Conservation (phyloP, 75 land plant species). For the Pinus albicaulis region DNA sequence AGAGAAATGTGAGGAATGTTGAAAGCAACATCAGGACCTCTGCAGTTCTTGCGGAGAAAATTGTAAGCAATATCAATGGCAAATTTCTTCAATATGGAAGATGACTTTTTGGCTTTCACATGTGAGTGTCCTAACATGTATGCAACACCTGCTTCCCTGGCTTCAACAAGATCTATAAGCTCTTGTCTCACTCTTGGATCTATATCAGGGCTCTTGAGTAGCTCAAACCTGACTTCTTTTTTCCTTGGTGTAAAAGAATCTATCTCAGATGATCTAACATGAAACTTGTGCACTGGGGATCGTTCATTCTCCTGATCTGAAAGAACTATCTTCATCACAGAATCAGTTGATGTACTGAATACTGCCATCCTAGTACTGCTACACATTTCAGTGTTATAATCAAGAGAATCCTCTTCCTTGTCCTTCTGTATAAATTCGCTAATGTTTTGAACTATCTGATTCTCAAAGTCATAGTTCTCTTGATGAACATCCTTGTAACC, state of each 20-base stretch:
- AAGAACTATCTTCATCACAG: slow-evolving; percentile 1
- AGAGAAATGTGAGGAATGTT: slow-evolving; percentile 33
- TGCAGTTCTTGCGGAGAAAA: slow-evolving; percentile 34
- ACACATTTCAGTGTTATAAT: slow-evolving; percentile 22
- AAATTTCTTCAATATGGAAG: slow-evolving; percentile 31
- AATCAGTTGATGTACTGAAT: slow-evolving; percentile 18
- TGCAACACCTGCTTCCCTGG: slow-evolving; percentile 34
- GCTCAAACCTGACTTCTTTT: slow-evolving; percentile 27
- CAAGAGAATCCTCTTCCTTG: neutral
- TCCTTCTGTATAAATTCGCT: slow-evolving; percentile 52
- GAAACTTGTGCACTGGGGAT: slow-evolving; percentile 24
- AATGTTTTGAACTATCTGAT: slow-evolving; percentile 48
- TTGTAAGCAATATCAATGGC: slow-evolving; percentile 24
- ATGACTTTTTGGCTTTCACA: slow-evolving; percentile 34
- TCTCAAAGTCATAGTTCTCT: slow-evolving; percentile 51
- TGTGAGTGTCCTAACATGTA: slow-evolving; percentile 41
- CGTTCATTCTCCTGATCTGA: slow-evolving; percentile 9
- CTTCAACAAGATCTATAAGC: slow-evolving; percentile 25
- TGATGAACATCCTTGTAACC: slow-evolving; percentile 61
- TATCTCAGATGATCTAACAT: slow-evolving; percentile 53
- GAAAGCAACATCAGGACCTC: slow-evolving; percentile 22
- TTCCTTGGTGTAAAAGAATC: slow-evolving; percentile 27
- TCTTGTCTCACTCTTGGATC: slow-evolving; percentile 17
- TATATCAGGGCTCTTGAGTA: slow-evolving; percentile 19
- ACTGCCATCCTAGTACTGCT: slow-evolving; percentile 47